Percentiles rank a stretch among this genome's conserved stretches.
phyloP scores from a whole-genome alignment of 129 eudicot genomes.

The Flaveria sonorensis region DNA sequence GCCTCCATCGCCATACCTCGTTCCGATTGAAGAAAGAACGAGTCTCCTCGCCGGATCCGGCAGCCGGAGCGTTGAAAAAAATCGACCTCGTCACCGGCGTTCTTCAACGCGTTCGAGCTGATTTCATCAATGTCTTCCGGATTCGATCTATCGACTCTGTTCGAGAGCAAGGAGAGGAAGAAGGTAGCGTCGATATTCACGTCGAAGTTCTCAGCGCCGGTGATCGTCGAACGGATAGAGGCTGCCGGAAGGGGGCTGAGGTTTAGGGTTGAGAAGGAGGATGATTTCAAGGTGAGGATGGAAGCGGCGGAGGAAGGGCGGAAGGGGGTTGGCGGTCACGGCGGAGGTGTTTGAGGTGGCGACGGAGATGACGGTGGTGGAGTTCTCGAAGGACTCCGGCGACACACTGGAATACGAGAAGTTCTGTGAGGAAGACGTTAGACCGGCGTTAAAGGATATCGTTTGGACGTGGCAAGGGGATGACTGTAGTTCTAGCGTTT shows the following conservation, averaged over 20 bases:
- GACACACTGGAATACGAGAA: constrained; percentile 40
- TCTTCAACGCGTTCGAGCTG: constrained; percentile 42
- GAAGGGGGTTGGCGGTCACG: constrained; percentile 39
- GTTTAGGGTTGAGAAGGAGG: constrained; percentile 35
- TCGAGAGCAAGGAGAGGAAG: constrained; percentile 37
- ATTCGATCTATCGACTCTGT: constrained; percentile 34
- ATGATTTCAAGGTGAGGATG: constrained; percentile 36
- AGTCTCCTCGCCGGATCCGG: constrained; percentile 16
- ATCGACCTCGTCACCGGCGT: constrained; percentile 37
- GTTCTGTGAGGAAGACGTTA: constrained; percentile 44
- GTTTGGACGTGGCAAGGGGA: constrained; percentile 51
- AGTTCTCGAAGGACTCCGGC: constrained; percentile 37
- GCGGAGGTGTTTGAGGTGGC: constrained; percentile 47
- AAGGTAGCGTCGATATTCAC: constrained; percentile 40
- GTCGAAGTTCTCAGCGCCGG: constrained; percentile 37
- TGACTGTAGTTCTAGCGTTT: constrained; percentile 20
- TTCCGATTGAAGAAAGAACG: constrained; percentile 23
- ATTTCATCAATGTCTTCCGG: constrained; percentile 42
- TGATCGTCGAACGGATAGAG: constrained; percentile 28
- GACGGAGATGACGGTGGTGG: constrained; percentile 46
- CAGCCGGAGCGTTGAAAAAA: constrained; percentile 33
- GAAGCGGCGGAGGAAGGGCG: constrained; percentile 44
- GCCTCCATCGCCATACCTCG: constrained; percentile 19
- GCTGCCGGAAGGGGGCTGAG: constrained; percentile 26
- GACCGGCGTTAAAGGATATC: constrained; percentile 46